These are phyloP conservation scores for Bipolaris sorokiniana DNA, from an alignment of 2,329 filamentous ascomycete species.

Conservation along the genomic window DNA sequence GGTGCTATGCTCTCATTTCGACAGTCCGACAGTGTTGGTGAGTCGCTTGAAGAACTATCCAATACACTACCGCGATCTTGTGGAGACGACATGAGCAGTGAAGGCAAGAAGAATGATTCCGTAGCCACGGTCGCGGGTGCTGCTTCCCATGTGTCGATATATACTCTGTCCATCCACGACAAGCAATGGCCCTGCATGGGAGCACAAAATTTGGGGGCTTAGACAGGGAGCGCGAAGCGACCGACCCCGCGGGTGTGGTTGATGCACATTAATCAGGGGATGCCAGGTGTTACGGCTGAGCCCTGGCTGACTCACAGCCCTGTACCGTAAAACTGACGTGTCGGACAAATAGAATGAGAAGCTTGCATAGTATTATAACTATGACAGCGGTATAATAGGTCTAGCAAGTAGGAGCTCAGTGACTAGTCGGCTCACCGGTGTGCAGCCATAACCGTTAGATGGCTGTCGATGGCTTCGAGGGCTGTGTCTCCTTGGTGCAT, in stretches of 20 bases:
- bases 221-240: slow-evolving; percentile 28
- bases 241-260: slow-evolving; percentile 26
- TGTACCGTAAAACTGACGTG: slow-evolving; percentile 27
- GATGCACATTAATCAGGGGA: slow-evolving; percentile 32
- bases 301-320: slow-evolving; percentile 38
- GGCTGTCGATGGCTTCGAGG: slow-evolving; percentile 21
- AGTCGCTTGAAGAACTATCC: slow-evolving; percentile 43
- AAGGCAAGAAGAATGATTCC: slow-evolving; percentile 21
- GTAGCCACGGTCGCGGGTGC: slow-evolving; percentile 24
- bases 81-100: slow-evolving; percentile 29
- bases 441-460: slow-evolving; percentile 23
- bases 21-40: slow-evolving; percentile 33
- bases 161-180: slow-evolving; percentile 25
- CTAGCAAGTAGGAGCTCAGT: slow-evolving; percentile 22
- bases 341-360: slow-evolving; percentile 27
- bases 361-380: slow-evolving; percentile 15
- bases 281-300: slow-evolving; percentile 34
- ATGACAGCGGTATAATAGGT: slow-evolving; percentile 14
- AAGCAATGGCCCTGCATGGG: slow-evolving; percentile 23
- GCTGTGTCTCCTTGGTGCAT: slow-evolving; percentile 34
- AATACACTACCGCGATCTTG: slow-evolving; percentile 26
- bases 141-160: slow-evolving; percentile 35
- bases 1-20: slow-evolving; percentile 27
- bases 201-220: slow-evolving; percentile 1
- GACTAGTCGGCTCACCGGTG: slow-evolving; percentile 37